Evolutionary conservation across 2,329 filamentous ascomycete genomes (phyloP), one percentile per base, ranked within the genome.

Genomic region (Diaporthe caulivora): DNA sequence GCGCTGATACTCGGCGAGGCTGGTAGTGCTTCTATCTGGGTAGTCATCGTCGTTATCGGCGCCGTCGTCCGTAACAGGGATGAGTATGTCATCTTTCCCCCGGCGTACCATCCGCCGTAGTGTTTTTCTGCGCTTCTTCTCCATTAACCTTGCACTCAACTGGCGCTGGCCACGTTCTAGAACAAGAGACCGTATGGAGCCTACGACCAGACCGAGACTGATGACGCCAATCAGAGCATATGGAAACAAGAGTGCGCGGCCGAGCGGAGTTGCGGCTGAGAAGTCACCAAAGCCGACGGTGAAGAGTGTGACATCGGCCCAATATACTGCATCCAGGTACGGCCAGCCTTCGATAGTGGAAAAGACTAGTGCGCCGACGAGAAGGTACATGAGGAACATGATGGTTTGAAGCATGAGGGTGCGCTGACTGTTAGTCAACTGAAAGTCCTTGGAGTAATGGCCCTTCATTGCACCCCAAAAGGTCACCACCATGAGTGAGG

Each of bases 381-480:
- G 91, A 0, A 98, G 85, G 86, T 97, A 98, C 62, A 94, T 83
- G 68, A 97, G 92, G 79, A 97, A 94, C 71, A 93, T 85, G 82
- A 97, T 97, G 1, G 95, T 97, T 82, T 98, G 95, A 37, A 98
- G 84, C 86, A 98, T 98, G 29, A 98, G 85, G 0, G 94, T 98
- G 13, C 95, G 90, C 81, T 98, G 95, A 75, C 92, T 93, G 70
- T 92, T 90, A 0, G 93, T 95, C 31, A 98, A 86, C 77, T 89
- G 86, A 77, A 98, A 98, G 78, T 95, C 92, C 77, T 94, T 92
- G 9, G 88, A 88, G 78, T 97, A 98, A 77, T 94, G 93, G 1
- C 86, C 86, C 0, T 80, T 78, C 21, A 90, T 89, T 60, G 95
- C 95, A 11, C 95, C 95, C 72, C 92, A 87, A 84, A 96, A 94